Evolutionary conservation across 768 basidiomycete genomes (phyloP), one percentile per base, ranked within the genome.

Genomic region (Kwoniella newhampshirensis): DNA sequence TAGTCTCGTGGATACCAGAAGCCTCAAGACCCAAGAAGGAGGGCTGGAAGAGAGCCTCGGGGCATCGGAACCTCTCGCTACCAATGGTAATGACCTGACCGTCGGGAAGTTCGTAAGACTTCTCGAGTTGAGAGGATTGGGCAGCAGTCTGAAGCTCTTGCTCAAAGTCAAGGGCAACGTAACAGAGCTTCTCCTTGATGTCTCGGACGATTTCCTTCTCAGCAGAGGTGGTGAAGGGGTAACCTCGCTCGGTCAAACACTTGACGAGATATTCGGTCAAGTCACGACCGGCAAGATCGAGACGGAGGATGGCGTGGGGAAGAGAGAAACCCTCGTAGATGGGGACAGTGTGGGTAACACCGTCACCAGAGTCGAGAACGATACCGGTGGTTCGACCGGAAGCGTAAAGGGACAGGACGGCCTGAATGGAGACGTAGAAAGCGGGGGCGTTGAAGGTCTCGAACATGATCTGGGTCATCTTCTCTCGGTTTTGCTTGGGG

Each of bases 161-260:
- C 74, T 93, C 90, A 66, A 92, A 93, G 78, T 93, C 91, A 60
- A 92, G 83, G 36, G 91, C 91, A 63, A 94, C 91, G 75, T 93
- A 93, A 78, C 91, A 92, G 26, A 93, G 85, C 82, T 91, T 91
- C 83, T 91, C 90, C 82, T 96, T 96, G 82, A 96, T 93, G 77
- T 94, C 92, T 58, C 92, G 83, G 67, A 94, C 92, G 57, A 96
- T 91, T 85, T 92, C 91, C 71, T 86, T 84, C 80, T 91, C 91
- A 35, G 89, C 91, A 12, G 89, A 87, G 62, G 91, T 94, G 67
- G 89, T 92, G 84, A 96, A 94, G 17, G 85, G 82, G 79, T 96
- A 93, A 11, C 92, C 92, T 71, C 92, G 86, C 79, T 96, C 91
- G 77, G 83, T 87, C 55, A 77, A 59, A 60, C 72, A 70, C 67